Conservation (phyloP, 2,329 filamentous ascomycete genomes). For the Lachnellula occidentalis region DNA sequence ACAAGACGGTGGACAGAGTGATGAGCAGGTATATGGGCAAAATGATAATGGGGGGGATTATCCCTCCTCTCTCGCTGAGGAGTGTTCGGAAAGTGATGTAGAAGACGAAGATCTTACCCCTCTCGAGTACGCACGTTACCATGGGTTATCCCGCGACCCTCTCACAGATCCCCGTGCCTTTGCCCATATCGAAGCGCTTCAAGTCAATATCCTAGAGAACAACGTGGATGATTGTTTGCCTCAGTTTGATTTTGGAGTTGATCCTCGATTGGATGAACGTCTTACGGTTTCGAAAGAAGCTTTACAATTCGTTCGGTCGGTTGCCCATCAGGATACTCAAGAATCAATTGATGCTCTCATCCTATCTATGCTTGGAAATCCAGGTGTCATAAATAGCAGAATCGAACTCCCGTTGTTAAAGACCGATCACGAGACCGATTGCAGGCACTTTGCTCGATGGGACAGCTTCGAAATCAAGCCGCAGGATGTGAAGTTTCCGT, state of each 20-base stretch:
- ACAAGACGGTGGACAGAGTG: not conserved
- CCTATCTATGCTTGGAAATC: conserved; percentile 4
- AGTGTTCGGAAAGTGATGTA: conserved; percentile 1
- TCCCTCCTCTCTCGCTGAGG: not conserved
- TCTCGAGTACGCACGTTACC: conserved; percentile 27
- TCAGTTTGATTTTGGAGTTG: conserved; percentile 12
- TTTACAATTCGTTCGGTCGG: conserved; percentile 18
- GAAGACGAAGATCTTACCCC: conserved; percentile 18
- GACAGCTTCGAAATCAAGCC: conserved; percentile 25
- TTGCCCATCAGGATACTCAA: conserved; percentile 8
- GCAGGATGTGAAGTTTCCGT: conserved; percentile 25
- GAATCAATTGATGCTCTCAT: conserved; percentile 12
- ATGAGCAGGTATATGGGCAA: not conserved
- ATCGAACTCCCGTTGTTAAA: conserved; percentile 27
- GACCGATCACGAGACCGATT: conserved; percentile 27
- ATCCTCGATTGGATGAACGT: conserved; percentile 20
- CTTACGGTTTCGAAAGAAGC: conserved; percentile 21
- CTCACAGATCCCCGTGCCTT: conserved; percentile 11
- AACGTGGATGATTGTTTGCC: conserved; percentile 14
- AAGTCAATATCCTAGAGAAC: not conserved
- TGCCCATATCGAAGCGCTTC: conserved; percentile 14
- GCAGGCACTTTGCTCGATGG: conserved; percentile 20
- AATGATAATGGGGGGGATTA: not conserved
- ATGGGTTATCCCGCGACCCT: conserved; percentile 25
- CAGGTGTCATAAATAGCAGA: conserved; percentile 6